These are phyloP conservation scores for Willaertia magna DNA, from an alignment of 208 protist genomes.

Conservation along the genomic window DNA sequence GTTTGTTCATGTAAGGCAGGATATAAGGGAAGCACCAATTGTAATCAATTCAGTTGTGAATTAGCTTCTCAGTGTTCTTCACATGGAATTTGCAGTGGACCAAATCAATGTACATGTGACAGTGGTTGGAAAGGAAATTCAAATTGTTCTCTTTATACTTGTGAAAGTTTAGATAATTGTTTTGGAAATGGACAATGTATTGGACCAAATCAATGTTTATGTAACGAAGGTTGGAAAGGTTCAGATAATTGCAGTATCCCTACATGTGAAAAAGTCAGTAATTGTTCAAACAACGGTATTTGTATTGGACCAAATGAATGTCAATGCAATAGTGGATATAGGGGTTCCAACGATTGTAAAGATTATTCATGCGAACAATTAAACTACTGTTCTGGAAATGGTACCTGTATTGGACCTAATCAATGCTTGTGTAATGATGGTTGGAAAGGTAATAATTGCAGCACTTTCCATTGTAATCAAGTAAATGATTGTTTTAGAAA, in stretches of 20 bases:
- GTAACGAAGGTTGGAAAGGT: too few species aligned
- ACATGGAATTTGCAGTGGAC: background rate
- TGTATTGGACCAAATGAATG: too few species aligned
- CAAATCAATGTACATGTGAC: too few species aligned
- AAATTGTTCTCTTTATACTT: background rate
- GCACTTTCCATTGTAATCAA: background rate
- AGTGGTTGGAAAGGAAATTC: too few species aligned
- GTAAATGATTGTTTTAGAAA: too few species aligned
- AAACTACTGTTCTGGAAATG: background rate
- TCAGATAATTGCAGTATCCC: background rate
- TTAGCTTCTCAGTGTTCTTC: background rate
- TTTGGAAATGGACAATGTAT: too few species aligned
- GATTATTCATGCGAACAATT: too few species aligned
- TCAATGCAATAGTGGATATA: too few species aligned
- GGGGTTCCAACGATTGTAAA: too few species aligned
- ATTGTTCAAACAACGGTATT: background rate
- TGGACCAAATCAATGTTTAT: background rate
- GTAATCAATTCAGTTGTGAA: background rate
- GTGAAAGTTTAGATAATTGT: background rate
- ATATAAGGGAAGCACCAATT: too few species aligned
- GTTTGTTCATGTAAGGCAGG: background rate
- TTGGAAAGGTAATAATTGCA: background rate
- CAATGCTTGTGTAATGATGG: background rate
- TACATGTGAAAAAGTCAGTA: background rate
- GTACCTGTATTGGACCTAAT: background rate